These are phyloP conservation scores for Stropharia rugosoannulata DNA, from an alignment of 768 basidiomycete genomes.

Conservation along the genomic window DNA sequence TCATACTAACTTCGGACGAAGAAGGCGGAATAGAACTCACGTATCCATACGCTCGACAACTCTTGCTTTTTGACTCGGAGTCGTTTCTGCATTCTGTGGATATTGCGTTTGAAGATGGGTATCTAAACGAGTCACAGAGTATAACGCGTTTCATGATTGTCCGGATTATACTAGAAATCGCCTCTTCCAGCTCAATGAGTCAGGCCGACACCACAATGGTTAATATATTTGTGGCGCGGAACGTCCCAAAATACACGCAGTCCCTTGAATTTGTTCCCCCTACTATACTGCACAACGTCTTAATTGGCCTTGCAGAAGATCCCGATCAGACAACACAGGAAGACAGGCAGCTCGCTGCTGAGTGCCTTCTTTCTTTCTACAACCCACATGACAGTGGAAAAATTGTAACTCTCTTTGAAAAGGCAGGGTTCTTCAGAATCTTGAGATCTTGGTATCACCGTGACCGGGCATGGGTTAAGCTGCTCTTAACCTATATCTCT, in stretches of 20 bases:
- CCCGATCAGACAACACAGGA: slow-evolving; percentile 77
- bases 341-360: slow-evolving; percentile 92
- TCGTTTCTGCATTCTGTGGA: slow-evolving; percentile 93
- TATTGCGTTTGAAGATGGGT: slow-evolving; percentile 91
- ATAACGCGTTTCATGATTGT: slow-evolving; percentile 80
- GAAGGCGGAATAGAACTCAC: slow-evolving; percentile 78
- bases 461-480: slow-evolving; percentile 71
- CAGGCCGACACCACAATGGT: slow-evolving; percentile 76
- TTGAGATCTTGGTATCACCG: slow-evolving; percentile 78
- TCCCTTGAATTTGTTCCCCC: slow-evolving; percentile 64
- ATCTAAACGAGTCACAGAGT: slow-evolving; percentile 73
- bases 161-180: slow-evolving; percentile 80
- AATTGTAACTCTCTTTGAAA: slow-evolving; percentile 68
- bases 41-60: slow-evolving; percentile 84
- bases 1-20: slow-evolving; percentile 75
- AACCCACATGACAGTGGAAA: slow-evolving; percentile 77
- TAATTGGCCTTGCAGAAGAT: slow-evolving; percentile 77
- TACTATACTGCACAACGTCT: slow-evolving; percentile 68
- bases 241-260: slow-evolving; percentile 95
- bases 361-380: slow-evolving; percentile 90
- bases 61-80: slow-evolving; percentile 90
- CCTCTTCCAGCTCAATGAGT: slow-evolving; percentile 53
- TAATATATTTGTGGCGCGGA: slow-evolving; percentile 94
- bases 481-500: slow-evolving; percentile 72
- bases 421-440: slow-evolving; percentile 90